phyloP scores from a whole-genome alignment of 2,329 filamentous ascomycete species.

The Parastagonospora avenae region DNA sequence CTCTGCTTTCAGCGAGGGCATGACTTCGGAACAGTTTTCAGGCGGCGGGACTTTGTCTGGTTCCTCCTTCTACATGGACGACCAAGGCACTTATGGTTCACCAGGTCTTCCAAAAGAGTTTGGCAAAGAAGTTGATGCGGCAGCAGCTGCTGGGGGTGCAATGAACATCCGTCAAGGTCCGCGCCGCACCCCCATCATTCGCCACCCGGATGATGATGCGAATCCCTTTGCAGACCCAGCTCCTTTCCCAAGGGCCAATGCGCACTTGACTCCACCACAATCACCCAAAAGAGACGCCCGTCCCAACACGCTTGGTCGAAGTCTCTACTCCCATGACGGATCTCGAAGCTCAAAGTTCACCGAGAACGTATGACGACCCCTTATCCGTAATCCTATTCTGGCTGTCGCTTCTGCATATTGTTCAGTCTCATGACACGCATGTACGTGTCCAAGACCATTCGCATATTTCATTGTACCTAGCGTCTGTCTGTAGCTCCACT shows the following conservation, averaged over 20 bases:
- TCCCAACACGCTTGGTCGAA: slow-evolving; percentile 47
- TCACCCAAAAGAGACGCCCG: slow-evolving; percentile 42
- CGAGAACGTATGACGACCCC: slow-evolving; percentile 49
- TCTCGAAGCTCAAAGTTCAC: slow-evolving; percentile 54
- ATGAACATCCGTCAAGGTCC: slow-evolving; percentile 59
- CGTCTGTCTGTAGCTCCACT: slow-evolving; percentile 11
- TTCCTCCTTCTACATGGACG: slow-evolving; percentile 53
- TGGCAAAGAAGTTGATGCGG: slow-evolving; percentile 36
- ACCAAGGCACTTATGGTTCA: slow-evolving; percentile 49
- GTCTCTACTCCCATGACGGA: slow-evolving; percentile 52
- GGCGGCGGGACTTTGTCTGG: slow-evolving; percentile 41
- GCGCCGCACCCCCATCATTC: slow-evolving; percentile 65
- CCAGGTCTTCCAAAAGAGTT: slow-evolving; percentile 23
- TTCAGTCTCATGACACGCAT: slow-evolving; percentile 30
- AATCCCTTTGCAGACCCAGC: slow-evolving; percentile 14
- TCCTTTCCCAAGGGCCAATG: slow-evolving; percentile 26
- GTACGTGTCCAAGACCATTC: slow-evolving; percentile 20
- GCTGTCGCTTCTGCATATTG: slow-evolving; percentile 26
- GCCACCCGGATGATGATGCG: slow-evolving; percentile 46
- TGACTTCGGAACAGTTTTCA: slow-evolving; percentile 48
- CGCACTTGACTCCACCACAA: slow-evolving; percentile 45
- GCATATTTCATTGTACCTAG: slow-evolving; percentile 1
- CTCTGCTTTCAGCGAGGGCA: slow-evolving; percentile 55
- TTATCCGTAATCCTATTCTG: slow-evolving; percentile 19
- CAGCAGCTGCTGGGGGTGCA: slow-evolving; percentile 21